Conservation (phyloP, 148 eudicot genomes). For the Simmondsia chinensis region DNA sequence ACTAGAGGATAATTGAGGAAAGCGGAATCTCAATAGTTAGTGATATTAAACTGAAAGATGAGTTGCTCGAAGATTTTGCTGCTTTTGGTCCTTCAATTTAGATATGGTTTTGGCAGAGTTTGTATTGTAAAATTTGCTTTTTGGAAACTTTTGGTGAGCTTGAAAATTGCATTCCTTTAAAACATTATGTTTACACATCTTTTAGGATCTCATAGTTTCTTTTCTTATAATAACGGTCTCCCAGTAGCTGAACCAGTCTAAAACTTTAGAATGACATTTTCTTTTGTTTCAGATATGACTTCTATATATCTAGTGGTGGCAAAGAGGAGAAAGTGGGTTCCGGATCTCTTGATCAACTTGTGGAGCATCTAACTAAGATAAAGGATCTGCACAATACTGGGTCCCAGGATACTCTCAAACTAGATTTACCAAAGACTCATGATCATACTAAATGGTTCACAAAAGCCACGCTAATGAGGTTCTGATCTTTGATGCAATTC, state of each 20-base stretch:
- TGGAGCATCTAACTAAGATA: conserved; percentile 39
- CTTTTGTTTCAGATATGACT: conserved; percentile 57
- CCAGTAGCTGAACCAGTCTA: not conserved
- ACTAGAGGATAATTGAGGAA: too few species aligned
- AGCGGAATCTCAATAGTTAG: too few species aligned
- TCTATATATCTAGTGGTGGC: conserved; percentile 36
- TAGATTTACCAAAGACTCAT: conserved; percentile 30
- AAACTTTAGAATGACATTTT: not conserved
- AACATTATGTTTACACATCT: too few species aligned
- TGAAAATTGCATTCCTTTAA: too few species aligned
- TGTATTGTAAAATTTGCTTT: too few species aligned
- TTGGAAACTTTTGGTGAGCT: too few species aligned
- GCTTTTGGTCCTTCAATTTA: too few species aligned
- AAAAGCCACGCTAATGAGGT: conserved; percentile 68
- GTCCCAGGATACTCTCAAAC: conserved; percentile 42
- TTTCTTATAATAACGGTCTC: not conserved
- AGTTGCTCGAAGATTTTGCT: too few species aligned
- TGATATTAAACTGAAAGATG: too few species aligned
- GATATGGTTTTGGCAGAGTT: too few species aligned
- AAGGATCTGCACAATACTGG: conserved; percentile 41
- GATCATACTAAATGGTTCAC: conserved; percentile 48
- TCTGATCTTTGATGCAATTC: conserved; percentile 4
- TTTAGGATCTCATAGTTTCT: not conserved
- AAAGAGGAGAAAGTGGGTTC: conserved; percentile 46
- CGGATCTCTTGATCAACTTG: conserved; percentile 52